phyloP scores from a whole-genome alignment of 352 stramenopile genomes.

The Saprolegnia parasitica region DNA sequence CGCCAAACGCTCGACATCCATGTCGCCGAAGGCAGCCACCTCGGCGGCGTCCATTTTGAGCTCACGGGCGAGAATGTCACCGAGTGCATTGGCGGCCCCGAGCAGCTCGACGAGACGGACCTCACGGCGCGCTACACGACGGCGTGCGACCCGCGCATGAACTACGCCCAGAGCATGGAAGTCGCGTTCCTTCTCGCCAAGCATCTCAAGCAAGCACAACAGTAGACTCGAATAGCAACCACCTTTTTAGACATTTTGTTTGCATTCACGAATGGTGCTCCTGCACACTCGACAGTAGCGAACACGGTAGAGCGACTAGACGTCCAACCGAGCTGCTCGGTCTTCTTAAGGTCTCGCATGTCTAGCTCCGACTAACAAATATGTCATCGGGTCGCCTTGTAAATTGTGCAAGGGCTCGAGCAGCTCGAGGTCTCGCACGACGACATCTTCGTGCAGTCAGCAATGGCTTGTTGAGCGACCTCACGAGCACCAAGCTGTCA shows the following conservation, averaged over 20 bases:
- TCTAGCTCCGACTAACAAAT: too few relatives aligned
- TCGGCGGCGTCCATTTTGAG: constrained; percentile 95
- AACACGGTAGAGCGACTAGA: not conserved
- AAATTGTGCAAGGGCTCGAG: too few relatives aligned
- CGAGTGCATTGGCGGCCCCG: constrained; percentile 96
- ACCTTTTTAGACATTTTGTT: not conserved
- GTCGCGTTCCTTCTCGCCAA: constrained; percentile 97
- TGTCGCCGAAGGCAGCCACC: constrained; percentile 88
- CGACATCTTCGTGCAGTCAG: too few relatives aligned
- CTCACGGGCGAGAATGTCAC: constrained; percentile 99
- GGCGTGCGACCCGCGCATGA: constrained; percentile 97
- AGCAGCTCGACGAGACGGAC: constrained; percentile 91
- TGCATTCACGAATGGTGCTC: too few relatives aligned
- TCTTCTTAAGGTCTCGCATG: too few relatives aligned
- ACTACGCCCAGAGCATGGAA: constrained; percentile 97
- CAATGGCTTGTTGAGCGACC: too few relatives aligned
- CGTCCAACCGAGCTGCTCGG: not conserved
- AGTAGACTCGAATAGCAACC: not conserved
- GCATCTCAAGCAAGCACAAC: constrained; percentile 42
- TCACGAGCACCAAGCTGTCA: too few relatives aligned
- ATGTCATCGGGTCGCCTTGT: too few relatives aligned
- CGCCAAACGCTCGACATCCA: constrained; percentile 98
- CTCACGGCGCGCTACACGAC: constrained; percentile 94
- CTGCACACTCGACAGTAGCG: not conserved
- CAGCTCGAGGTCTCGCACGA: too few relatives aligned